Evolutionary conservation across 2,329 filamentous ascomycete species (phyloP).

Genomic region (Paraconiothyrium brasiliense): DNA sequence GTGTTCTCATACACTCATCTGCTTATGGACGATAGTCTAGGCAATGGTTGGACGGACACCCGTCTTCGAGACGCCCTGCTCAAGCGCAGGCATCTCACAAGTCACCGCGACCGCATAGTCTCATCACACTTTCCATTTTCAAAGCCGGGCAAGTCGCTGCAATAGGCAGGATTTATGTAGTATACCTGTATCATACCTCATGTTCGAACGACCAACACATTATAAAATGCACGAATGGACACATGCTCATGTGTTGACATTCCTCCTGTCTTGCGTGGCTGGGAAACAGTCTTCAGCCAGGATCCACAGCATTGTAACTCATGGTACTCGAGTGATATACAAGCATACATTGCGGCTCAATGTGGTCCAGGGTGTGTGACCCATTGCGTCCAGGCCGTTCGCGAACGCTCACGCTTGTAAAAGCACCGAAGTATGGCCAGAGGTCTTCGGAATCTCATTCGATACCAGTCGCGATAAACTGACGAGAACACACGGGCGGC

Average conservation of each 20-base stretch:
- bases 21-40: slow-evolving; percentile 71
- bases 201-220: neutral
- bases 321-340: neutral
- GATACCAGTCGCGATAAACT: slow-evolving; percentile 16
- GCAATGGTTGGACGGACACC: slow-evolving; percentile 68
- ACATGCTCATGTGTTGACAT: neutral
- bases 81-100: slow-evolving; percentile 69
- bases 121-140: slow-evolving; percentile 57
- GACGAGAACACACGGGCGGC: neutral
- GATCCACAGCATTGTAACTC: neutral
- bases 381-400: neutral
- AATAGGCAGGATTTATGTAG: neutral
- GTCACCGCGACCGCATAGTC: slow-evolving; percentile 69
- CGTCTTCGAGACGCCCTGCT: slow-evolving; percentile 66
- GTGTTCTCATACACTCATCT: slow-evolving; percentile 91
- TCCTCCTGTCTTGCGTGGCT: neutral
- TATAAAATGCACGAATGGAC: neutral
- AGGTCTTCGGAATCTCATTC: slow-evolving; percentile 20
- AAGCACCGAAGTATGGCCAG: slow-evolving; percentile 9
- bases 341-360: neutral
- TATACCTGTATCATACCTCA: neutral
- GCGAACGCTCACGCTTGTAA: neutral
- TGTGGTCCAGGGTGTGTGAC: neutral
- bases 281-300: neutral
- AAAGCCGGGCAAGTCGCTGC: slow-evolving; percentile 9